A percentile compares a stretch with the other conserved stretches of the same genome.
These are phyloP conservation scores for Blepharisma stoltei DNA, from an alignment of 73 alveolate species.

Conservation along the genomic window DNA sequence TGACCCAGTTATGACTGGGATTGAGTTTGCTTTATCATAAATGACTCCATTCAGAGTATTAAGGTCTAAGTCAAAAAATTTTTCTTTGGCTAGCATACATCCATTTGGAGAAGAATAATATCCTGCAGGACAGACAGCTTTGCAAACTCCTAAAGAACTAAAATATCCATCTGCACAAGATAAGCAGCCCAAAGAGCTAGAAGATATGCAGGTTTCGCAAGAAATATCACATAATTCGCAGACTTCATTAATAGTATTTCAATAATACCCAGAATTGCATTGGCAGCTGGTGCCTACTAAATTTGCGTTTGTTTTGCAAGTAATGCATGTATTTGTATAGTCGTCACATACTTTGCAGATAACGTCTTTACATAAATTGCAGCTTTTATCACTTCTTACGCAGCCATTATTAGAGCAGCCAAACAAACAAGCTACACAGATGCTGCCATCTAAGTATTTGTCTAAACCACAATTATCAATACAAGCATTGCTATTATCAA, in stretches of 20 bases:
- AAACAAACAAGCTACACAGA: not conserved
- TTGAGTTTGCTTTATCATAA: not conserved
- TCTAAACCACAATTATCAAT: not conserved
- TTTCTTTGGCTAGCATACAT: not conserved
- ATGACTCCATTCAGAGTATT: conserved; percentile 5
- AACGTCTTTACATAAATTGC: conserved; percentile 6
- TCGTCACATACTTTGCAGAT: not conserved
- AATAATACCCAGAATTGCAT: not conserved
- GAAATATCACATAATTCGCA: not conserved
- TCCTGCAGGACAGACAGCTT: not conserved
- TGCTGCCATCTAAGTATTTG: not conserved
- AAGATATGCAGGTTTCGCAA: not conserved
- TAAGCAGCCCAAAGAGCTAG: not conserved
- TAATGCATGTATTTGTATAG: not conserved
- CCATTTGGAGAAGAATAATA: not conserved
- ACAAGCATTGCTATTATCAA: not conserved
- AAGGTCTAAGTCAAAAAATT: not conserved
- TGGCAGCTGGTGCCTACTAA: not conserved
- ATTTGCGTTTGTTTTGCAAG: not conserved
- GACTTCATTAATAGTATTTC: not conserved
- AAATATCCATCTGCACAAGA: not conserved
- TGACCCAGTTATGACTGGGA: not conserved
- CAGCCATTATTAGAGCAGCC: not conserved
- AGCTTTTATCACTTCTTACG: not conserved
- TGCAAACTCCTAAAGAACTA: not conserved